A percentile compares a stretch with the other conserved stretches of the same genome.
These are phyloP conservation scores for Xanthoconium separans DNA, from an alignment of 1,284 basidiomycete species.

Conservation along the genomic window DNA sequence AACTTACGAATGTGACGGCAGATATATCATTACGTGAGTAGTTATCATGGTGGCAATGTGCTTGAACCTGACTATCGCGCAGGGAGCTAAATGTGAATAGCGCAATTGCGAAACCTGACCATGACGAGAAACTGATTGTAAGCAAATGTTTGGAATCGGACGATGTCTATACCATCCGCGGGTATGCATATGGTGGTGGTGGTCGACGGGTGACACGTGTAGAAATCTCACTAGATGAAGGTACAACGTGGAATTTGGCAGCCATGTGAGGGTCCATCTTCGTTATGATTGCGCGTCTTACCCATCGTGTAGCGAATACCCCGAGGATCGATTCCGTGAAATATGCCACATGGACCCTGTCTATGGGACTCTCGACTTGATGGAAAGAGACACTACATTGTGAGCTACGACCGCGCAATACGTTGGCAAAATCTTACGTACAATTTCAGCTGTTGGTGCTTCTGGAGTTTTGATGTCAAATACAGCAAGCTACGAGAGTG, in stretches of 20 bases:
- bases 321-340: constrained; percentile 46
- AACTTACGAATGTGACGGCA: constrained; percentile 14
- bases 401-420: constrained; percentile 16
- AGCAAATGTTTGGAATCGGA: constrained; percentile 9
- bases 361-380: constrained; percentile 42
- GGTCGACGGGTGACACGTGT: constrained; percentile 60
- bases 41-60: neutral
- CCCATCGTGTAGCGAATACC: constrained; percentile 38
- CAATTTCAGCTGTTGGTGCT: constrained; percentile 56
- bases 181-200: constrained; percentile 71
- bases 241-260: constrained; percentile 52
- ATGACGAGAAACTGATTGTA: constrained; percentile 46
- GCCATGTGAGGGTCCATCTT: constrained; percentile 35
- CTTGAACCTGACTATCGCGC: constrained; percentile 5
- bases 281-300: neutral
- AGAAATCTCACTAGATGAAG: constrained; percentile 63
- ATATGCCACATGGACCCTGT: constrained; percentile 20
- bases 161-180: constrained; percentile 41
- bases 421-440: neutral
- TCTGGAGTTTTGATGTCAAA: constrained; percentile 52
- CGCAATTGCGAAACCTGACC: constrained; percentile 58
- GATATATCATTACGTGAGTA: constrained; percentile 45
- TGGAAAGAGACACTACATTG: constrained; percentile 54
- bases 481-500: constrained; percentile 37
- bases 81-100: constrained; percentile 66